Evolutionary conservation across 805 yeast genomes (phyloP).

Genomic region (Barnettozyma botsteinii): DNA sequence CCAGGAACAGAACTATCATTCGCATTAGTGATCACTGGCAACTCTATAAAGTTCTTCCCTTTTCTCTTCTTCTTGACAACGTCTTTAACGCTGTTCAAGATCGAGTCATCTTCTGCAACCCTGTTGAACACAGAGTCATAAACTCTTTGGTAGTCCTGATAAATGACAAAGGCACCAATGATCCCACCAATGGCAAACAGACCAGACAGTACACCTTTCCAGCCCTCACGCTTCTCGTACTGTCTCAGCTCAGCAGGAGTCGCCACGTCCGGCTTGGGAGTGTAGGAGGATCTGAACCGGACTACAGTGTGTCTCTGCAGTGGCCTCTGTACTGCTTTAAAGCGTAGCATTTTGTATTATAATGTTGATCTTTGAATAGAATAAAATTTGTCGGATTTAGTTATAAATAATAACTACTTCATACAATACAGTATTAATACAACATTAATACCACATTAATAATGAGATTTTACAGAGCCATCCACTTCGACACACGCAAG

Average conservation of each 20-base stretch:
- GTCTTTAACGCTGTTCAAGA: constrained; percentile 26
- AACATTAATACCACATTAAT: no score
- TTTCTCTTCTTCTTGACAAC: constrained; percentile 20
- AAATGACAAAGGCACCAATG: constrained; percentile 3
- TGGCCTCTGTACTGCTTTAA: neutral
- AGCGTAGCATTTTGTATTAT: neutral
- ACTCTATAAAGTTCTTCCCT: constrained; percentile 15
- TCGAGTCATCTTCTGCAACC: constrained; percentile 21
- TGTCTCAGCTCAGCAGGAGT: constrained; percentile 17
- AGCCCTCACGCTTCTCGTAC: constrained; percentile 15
- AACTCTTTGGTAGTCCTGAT: constrained; percentile 7
- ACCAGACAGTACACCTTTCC: constrained; percentile 19
- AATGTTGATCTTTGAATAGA: no score
- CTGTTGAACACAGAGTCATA: constrained; percentile 6
- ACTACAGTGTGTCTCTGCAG: no score
- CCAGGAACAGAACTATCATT: constrained; percentile 45
- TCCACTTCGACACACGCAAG: constrained; percentile 25
- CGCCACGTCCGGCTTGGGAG: constrained; percentile 9
- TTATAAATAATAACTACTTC: no score
- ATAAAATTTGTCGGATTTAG: no score
- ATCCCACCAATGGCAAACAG: constrained; percentile 10
- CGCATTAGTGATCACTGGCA: constrained; percentile 29
- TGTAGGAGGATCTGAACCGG: constrained; percentile 6
- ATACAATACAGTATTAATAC: no score
- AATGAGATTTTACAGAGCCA: no score